Evolutionary conservation across 2,329 filamentous ascomycete genomes (phyloP), one percentile per base, ranked within the genome.

Genomic region (Aureobasidium lini): DNA sequence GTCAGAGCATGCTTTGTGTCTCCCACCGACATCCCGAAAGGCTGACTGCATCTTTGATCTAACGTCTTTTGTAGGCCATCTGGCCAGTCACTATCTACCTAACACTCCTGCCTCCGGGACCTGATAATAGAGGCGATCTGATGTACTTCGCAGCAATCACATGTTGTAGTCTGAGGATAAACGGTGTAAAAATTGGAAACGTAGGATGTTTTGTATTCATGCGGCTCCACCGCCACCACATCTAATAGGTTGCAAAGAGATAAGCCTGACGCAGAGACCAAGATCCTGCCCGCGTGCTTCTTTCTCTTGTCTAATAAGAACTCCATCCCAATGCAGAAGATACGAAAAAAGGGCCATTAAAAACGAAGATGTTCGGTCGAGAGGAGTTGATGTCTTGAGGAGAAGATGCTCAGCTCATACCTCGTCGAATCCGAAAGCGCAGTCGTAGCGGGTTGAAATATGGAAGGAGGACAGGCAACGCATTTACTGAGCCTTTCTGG

Each of bases 401-500:
- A 13, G 16, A 16, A 16, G 15, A 43, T n/a, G 11, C 6, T 9
- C 36, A 31, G 9, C 4, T 15, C 8, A n/a, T 36, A 32, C 28
- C 32, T n/a, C 18, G 9, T 32, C 42, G 7, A 15, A n/a, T 37
- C 53, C 53, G 23, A n/a, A 15, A 57, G 9, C 32, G 36, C 53
- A 10, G 7, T 16, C 16, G 16, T n/a, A 47, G 31, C 34, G 16
- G 18, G 18, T 36, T n/a, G 23, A 43, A 43, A 18, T 18, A 29
- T 39, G 18, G 6, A n/a, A 16, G 36, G 47, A 44, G 5, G 44
- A 56, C 40, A 18, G 16, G 10, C 11, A 13, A 43, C 3, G 32
- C 42, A 36, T 57, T 58, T 83, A 87, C 76, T 88, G 81, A 46
- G 78, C 77, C 81, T 91, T 91, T 80, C 85, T 86, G 64, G 79